Percentiles rank a stretch among this genome's conserved stretches.
Evolutionary conservation across 78 protist species (phyloP).

Genomic region (Paratrimastix pyriformis): DNA sequence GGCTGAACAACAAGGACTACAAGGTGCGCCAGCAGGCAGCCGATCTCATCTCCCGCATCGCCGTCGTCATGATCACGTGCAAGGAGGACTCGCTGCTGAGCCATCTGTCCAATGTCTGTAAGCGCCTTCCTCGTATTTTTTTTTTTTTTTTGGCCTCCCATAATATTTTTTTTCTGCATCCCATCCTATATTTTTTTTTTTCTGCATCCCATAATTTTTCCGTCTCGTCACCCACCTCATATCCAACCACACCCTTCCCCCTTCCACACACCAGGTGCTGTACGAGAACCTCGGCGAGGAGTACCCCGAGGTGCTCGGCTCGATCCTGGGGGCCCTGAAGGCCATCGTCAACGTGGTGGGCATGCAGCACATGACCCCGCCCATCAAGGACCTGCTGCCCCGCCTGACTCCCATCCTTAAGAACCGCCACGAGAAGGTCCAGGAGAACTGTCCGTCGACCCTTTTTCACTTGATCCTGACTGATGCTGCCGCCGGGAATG

Average conservation of each 20-base stretch:
- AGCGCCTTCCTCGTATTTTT: too few species aligned
- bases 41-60: slow-evolving; percentile 83
- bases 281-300: slow-evolving; percentile 94
- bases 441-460: slow-evolving; percentile 18
- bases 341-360: slow-evolving; percentile 83
- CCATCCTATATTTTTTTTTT: too few species aligned
- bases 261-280: slow-evolving; percentile 62
- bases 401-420: slow-evolving; percentile 85
- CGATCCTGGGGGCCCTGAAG: slow-evolving; percentile 73
- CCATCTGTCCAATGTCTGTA: slow-evolving; percentile 15
- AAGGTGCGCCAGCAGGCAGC: slow-evolving; percentile 83
- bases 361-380: slow-evolving; percentile 87
- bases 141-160: too few species aligned
- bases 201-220: too few species aligned
- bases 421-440: slow-evolving; percentile 88
- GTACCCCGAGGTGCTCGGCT: slow-evolving; percentile 89
- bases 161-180: too few species aligned
- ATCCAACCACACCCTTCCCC: too few species aligned
- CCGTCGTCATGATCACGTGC: slow-evolving; percentile 76
- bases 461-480: too few species aligned
- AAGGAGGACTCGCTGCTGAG: slow-evolving; percentile 56
- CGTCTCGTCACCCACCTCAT: too few species aligned
- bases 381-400: slow-evolving; percentile 86
- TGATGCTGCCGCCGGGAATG: background rate
- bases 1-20: slow-evolving; percentile 78